A percentile compares a stretch with the other conserved stretches of the same genome.
Conservation (phyloP, 148 eudicot genomes). For the Vaccinium darrowii region DNA sequence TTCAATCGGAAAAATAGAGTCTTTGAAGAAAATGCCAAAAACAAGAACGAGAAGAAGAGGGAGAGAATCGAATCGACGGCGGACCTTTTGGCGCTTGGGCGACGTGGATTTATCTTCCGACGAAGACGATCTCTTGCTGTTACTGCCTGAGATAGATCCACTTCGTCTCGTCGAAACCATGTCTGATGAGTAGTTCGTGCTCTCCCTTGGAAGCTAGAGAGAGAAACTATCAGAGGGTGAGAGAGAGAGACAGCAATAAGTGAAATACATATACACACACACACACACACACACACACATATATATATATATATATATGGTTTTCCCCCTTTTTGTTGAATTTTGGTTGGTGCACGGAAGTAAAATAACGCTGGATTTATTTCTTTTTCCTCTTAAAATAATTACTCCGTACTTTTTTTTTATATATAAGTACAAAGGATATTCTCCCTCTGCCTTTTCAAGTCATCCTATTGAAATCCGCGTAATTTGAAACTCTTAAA, state of each 20-base stretch:
- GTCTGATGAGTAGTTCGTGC: slow-evolving; percentile 21
- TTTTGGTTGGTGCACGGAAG: background rate
- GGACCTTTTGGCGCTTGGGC: slow-evolving; percentile 69
- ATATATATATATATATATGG: background rate
- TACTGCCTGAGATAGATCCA: slow-evolving; percentile 61
- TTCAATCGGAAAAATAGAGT: slow-evolving; percentile 15
- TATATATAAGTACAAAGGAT: too few relatives aligned
- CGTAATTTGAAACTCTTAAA: too few relatives aligned
- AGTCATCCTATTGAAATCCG: too few relatives aligned
- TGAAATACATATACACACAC: background rate
- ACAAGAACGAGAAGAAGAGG: background rate
- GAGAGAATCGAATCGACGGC: background rate
- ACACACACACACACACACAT: too few relatives aligned
- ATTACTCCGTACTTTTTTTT: too few relatives aligned
- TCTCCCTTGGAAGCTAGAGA: slow-evolving; percentile 13
- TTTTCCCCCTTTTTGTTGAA: background rate
- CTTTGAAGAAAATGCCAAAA: slow-evolving; percentile 4
- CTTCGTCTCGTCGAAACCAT: slow-evolving; percentile 90
- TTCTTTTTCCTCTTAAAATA: too few relatives aligned
- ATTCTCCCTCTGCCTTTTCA: too few relatives aligned
- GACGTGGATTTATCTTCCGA: slow-evolving; percentile 59
- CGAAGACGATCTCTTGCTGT: slow-evolving; percentile 44
- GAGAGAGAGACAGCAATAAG: slow-evolving; percentile 8
- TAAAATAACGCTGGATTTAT: too few relatives aligned
- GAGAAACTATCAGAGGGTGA: slow-evolving; percentile 11